A percentile compares a stretch with the other conserved stretches of the same genome.
phyloP scores from a whole-genome alignment of 2,329 filamentous ascomycete species.

The Scorias spongiosa region DNA sequence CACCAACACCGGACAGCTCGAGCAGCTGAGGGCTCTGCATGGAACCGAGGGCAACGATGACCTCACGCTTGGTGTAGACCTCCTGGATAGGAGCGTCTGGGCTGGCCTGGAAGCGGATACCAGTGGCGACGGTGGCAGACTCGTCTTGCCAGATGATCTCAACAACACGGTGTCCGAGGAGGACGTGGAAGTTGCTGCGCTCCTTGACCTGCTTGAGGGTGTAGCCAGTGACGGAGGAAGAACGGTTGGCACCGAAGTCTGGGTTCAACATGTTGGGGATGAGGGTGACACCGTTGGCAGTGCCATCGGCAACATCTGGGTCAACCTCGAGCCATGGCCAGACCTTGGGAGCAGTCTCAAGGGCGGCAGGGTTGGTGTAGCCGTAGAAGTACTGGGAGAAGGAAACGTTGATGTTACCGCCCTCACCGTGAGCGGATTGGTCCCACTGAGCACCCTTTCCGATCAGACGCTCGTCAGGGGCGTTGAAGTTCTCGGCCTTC shows the following conservation, averaged over 20 bases:
- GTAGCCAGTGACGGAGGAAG: constrained; percentile 14
- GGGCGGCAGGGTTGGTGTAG: constrained; percentile 10
- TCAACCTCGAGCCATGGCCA: constrained; percentile 9
- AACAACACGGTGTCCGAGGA: constrained; percentile 14
- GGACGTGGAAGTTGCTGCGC: constrained; percentile 11
- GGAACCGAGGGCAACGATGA: constrained; percentile 17
- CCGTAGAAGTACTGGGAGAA: constrained; percentile 13
- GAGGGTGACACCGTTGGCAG: constrained; percentile 11
- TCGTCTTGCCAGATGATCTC: constrained; percentile 8
- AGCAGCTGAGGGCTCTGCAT: constrained; percentile 17
- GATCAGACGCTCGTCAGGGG: constrained; percentile 5
- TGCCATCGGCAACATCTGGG: constrained; percentile 12
- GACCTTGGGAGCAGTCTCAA: constrained; percentile 9
- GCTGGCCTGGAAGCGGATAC: constrained; percentile 9
- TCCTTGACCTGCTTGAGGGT: constrained; percentile 9
- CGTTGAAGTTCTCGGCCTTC: constrained; percentile 11
- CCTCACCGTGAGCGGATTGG: constrained; percentile 6
- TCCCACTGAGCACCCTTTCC: constrained; percentile 10
- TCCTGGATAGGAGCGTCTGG: constrained; percentile 5
- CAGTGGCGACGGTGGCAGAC: constrained; percentile 6
- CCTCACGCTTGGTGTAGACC: constrained; percentile 7
- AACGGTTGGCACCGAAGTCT: constrained; percentile 12
- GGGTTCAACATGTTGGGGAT: constrained; percentile 14
- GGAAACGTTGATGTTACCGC: constrained; percentile 11
- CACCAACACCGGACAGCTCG: constrained; percentile 38